Base-by-base conservation (phyloP, 805 yeast species). In the Candida patagonica region DNA sequence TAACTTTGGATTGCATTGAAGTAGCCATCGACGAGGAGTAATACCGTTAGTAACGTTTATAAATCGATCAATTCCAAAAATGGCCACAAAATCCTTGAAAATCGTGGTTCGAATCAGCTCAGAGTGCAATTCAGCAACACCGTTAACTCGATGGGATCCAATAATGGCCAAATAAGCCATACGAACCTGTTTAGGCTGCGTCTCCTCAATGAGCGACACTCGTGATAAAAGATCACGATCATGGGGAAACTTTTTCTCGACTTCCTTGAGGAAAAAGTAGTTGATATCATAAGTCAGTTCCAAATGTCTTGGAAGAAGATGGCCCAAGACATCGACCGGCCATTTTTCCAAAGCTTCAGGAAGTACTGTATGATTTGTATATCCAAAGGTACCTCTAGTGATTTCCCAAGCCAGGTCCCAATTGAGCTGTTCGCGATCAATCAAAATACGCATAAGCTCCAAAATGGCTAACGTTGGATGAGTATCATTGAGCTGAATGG, bases 21-120 rank as follows among this genome's bases (percentile, higher is more conserved):
- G 79, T 57, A 87, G 73, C 96, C 96, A 87, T 65, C 96, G 79
- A 71, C 96, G 78, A 52, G 96, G 96, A 2, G 96, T 87, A 56
- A 87, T 78, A 65, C 96, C 96, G 61, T 87, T 87, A 37, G 96
- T 87, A 45, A 87, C 95, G 54, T 87, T 87, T 38, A 84, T 83
- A 63, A 87, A 87, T 63, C 82, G 84, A 47, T 83, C 84, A 17
- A 70, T 55, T 37, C 96, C 96, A 53, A 74, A 87, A 26, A 87
- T 71, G 46, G 71, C 72, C 41, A 87, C 96, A 57, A 87, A 87
- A 62, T 88, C 96, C 59, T 79, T 79, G 66, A 87, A 87, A 50
- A 87, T 83, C 4, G 95, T 85, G 24, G 92, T 83, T 60, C 74
- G 81, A 61, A 87, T 82, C 59, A 87, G 73, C 59, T 87, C 95